Percentiles rank a stretch among this genome's conserved stretches.
Evolutionary conservation across 176 grass and related monocot genomes (phyloP).

Genomic region (Dactylis glomerata): DNA sequence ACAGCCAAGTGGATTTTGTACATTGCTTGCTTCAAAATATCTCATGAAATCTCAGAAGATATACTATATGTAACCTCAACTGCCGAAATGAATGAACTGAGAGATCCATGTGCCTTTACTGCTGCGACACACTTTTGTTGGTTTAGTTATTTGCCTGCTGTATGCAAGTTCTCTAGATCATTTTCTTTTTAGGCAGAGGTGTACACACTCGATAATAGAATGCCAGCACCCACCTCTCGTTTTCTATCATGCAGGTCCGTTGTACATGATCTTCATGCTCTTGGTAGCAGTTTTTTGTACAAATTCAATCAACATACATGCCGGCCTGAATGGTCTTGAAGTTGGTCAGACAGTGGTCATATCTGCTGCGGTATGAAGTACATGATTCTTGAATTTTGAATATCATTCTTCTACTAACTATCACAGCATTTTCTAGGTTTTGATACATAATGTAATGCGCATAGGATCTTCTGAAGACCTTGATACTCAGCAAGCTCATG

Average conservation of each 20-base stretch:
- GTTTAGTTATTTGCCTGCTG: conserved; percentile 21
- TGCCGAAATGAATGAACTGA: conserved; percentile 11
- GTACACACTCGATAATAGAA: neutral
- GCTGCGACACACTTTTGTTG: neutral
- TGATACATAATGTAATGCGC: conserved; percentile 99
- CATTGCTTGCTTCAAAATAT: conserved; percentile 7
- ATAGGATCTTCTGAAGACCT: conserved; percentile 80
- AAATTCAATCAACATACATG: conserved; percentile 99
- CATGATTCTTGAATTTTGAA: neutral
- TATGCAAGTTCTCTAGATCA: neutral
- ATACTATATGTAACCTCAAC: neutral
- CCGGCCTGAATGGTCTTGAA: conserved; percentile 96
- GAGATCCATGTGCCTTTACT: neutral
- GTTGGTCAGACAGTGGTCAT: conserved; percentile 93
- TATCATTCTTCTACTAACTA: conserved; percentile 15
- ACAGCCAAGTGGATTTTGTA: neutral
- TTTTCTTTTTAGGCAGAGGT: neutral
- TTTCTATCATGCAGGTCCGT: conserved; percentile 50
- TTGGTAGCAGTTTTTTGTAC: conserved; percentile 94
- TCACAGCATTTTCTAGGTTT: conserved; percentile 59
- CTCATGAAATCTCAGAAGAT: neutral
- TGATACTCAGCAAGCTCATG: conserved; percentile 91
- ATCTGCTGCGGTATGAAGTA: conserved; percentile 79
- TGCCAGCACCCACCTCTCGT: neutral
- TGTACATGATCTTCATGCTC: conserved; percentile 98